Evolutionary conservation across 2,329 filamentous ascomycete genomes (phyloP).

Genomic region (Penicillium sp.): DNA sequence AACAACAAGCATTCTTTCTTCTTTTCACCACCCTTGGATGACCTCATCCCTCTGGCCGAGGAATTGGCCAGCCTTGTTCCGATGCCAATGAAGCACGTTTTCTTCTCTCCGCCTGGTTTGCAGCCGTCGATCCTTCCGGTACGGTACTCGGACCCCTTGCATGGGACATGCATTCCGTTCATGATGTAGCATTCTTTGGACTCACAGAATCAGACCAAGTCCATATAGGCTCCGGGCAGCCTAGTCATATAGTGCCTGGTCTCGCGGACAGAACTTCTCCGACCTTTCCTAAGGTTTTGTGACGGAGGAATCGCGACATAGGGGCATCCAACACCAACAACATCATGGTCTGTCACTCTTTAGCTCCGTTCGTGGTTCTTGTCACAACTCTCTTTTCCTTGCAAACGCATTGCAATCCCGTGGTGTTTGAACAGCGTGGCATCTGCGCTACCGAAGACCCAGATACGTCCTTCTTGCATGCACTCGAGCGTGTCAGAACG

Average conservation of each 20-base stretch:
- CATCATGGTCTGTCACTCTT: conserved; percentile 36
- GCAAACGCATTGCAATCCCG: conserved; percentile 29
- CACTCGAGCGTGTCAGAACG: conserved; percentile 34
- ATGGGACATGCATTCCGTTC: conserved; percentile 27
- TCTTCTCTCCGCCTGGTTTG: conserved; percentile 10
- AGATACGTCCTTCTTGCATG: conserved; percentile 33
- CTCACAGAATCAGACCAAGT: conserved; percentile 15
- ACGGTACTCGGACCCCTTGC: conserved; percentile 22
- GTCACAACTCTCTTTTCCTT: conserved; percentile 23
- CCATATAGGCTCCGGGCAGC: not conserved
- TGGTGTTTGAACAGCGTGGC: conserved; percentile 29
- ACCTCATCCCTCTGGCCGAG: conserved; percentile 21
- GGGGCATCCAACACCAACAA: conserved; percentile 23
- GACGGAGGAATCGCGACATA: conserved; percentile 19
- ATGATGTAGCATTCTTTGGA: conserved; percentile 31
- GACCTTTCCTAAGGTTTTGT: conserved; percentile 5
- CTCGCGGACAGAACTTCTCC: conserved; percentile 10
- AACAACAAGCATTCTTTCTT: conserved; percentile 30
- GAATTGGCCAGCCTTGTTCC: conserved; percentile 12
- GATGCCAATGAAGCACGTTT: conserved; percentile 20
- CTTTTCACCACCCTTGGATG: conserved; percentile 13
- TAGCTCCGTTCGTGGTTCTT: conserved; percentile 30
- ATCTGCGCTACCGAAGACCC: conserved; percentile 43
- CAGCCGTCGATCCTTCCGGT: conserved; percentile 7
- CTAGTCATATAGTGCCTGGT: conserved; percentile 19